Evolutionary conservation across 306 rosid species (phyloP).

Genomic region (Argentina anserina): DNA sequence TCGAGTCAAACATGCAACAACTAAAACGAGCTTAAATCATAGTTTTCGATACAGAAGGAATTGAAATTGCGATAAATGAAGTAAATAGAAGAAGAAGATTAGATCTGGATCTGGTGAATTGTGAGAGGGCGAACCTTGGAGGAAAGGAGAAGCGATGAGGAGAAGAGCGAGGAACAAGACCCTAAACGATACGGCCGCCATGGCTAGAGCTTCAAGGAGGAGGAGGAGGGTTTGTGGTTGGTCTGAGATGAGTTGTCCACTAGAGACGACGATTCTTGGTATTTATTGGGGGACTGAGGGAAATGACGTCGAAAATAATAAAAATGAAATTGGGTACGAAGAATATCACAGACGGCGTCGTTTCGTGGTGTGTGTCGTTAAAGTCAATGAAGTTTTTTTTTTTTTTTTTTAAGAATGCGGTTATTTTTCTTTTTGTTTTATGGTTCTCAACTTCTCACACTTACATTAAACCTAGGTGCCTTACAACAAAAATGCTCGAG

Average conservation of each 20-base stretch:
- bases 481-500: too few relatives aligned
- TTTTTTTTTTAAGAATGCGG: too few relatives aligned
- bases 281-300: background rate
- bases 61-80: background rate
- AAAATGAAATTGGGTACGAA: background rate
- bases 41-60: background rate
- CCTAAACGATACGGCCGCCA: constrained; percentile 42
- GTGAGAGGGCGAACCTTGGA: constrained; percentile 51
- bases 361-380: background rate
- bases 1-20: constrained; percentile 37
- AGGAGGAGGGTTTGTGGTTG: background rate
- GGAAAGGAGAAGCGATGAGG: constrained; percentile 64
- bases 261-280: background rate
- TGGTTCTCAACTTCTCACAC: too few relatives aligned
- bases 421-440: too few relatives aligned
- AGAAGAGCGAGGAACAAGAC: constrained; percentile 61
- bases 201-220: constrained; percentile 39
- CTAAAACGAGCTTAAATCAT: constrained; percentile 2
- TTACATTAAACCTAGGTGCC: too few relatives aligned
- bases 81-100: background rate
- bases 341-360: background rate
- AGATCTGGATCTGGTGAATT: constrained; percentile 59
- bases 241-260: too few relatives aligned
- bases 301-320: constrained; percentile 2
- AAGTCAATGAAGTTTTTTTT: background rate